Base-by-base conservation (phyloP, 2,329 filamentous ascomycete genomes). In the Cryphonectria carpinicola region DNA sequence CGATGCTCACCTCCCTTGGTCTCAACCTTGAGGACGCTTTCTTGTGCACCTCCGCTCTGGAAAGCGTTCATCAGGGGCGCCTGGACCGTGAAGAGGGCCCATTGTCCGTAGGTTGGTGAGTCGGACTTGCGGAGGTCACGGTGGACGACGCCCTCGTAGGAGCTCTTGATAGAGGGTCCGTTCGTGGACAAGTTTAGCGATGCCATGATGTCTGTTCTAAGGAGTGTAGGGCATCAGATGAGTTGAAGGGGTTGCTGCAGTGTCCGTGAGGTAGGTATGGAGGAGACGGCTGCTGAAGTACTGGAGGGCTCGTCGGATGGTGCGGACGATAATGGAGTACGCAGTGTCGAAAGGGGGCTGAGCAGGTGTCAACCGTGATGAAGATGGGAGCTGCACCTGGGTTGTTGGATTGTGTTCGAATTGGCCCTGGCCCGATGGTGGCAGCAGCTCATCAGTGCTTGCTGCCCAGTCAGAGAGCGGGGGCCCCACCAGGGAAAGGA, bases 21-120 rank as follows among this genome's bases (percentile, higher is more conserved):
- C 80, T 98, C 94, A 66, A 99, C 95, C 83, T 98, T 98, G 75
- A 99, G 84, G 1, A 98, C 89, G 81, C 95, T 98, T 83, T 98
- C 95, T 84, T 98, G 98, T 75, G 89, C 86, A 54, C 89, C 91
- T 70, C 89, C 87, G 79, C 96, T 93, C 82, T 97, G 94, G 81
- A 99, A 99, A 71, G 95, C 95, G 83, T 92, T 98, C 79, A 94
- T 88, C 56, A 99, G 88, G 68, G 96, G 96, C 72, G 95, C 93
- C 80, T 96, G 93, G 56, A 99, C 96, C 10, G 93, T 93, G 83
- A 97, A 97, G 73, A 99, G 85, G 28, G 94, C 95, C 96, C 96
- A 99, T 84, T 95, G 93, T 73, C 89, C 94, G 78, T 93, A 93
- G 64, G 94, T 97, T 54, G 93, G 88, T 64, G 95, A 97, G 79